Percentiles rank a stretch among this genome's conserved stretches.
Conservation (phyloP, 306 rosid genomes). For the Styphnolobium japonicum region DNA sequence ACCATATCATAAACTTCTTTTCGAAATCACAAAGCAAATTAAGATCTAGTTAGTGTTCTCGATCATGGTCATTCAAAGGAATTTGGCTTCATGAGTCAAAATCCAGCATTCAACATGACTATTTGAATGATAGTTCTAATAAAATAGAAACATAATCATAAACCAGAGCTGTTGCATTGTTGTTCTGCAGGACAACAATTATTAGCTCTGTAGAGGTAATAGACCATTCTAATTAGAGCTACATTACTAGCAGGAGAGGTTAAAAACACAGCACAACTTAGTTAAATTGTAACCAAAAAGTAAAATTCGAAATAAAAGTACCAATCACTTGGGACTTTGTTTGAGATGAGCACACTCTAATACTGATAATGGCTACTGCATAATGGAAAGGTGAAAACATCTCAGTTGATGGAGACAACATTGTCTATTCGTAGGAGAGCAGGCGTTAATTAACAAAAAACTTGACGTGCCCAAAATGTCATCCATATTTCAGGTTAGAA, state of each 20-base stretch:
- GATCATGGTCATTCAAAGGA: slow-evolving; percentile 29
- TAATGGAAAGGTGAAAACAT: slow-evolving; percentile 48
- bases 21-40: slow-evolving; percentile 28
- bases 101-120: slow-evolving; percentile 42
- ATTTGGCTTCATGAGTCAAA: slow-evolving; percentile 48
- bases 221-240: slow-evolving; percentile 40
- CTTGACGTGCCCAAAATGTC: slow-evolving; percentile 64
- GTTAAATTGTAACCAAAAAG: slow-evolving; percentile 30
- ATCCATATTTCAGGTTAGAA: slow-evolving; percentile 53
- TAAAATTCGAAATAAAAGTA: slow-evolving; percentile 29
- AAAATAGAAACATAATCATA: slow-evolving; percentile 73
- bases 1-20: slow-evolving; percentile 36
- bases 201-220: slow-evolving; percentile 43
- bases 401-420: slow-evolving; percentile 55
- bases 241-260: slow-evolving; percentile 14
- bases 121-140: slow-evolving; percentile 49
- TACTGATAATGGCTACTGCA: slow-evolving; percentile 42
- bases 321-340: slow-evolving; percentile 42
- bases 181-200: slow-evolving; percentile 54
- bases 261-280: slow-evolving; percentile 17
- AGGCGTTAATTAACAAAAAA: slow-evolving; percentile 35
- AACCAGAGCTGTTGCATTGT: slow-evolving; percentile 43
- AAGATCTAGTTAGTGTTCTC: slow-evolving; percentile 18
- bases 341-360: slow-evolving; percentile 34
- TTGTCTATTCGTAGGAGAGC: slow-evolving; percentile 59